Base-by-base conservation (phyloP, 306 rosid genomes). In the Quercus bicolor region DNA sequence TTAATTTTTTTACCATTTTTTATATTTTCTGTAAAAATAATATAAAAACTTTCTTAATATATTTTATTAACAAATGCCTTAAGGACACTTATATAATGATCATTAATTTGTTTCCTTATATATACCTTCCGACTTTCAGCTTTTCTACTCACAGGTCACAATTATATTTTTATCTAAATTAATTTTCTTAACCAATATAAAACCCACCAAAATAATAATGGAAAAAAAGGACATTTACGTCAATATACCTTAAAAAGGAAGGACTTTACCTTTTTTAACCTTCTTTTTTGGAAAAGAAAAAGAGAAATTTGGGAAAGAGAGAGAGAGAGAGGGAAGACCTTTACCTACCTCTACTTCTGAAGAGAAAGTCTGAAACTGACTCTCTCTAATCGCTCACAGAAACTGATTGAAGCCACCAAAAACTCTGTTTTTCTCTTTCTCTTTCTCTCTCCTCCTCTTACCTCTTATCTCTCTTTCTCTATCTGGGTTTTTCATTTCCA, bases 351-450 rank as follows among this genome's bases (percentile, higher is more conserved):
- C 40, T 12, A 14, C n/a, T 68, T 11, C 59, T 13, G 37, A 11
- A 12, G 53, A 48, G 16, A 48, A 45, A 45, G 59, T 43, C 65
- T 21, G 24, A 77, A 77, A 66, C 79, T 66, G 85, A 73, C 79
- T 40, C 71, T 57, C 15, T 34, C 71, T 74, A 34, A 76, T 56
- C 74, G 74, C 77, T 75, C 79, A 70, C 71, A 62, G 61, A 71
- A 24, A 43, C 54, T 37, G 45, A 40, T 40, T 21, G 28, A 19
- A 45, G 37, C 69, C 68, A 48, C 65, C 75, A 40, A 71, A 48
- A 31, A 15, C 13, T 73, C 20, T 18, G 56, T 33, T 51, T 11
- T 68, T 31, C 21, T 33, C 70, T 18, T 37, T 34, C 4, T 68
- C 40, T 56, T 5, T 68, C 45, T 40, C 45, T 40, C 3, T 40